Evolutionary conservation across 2,329 filamentous ascomycete species (phyloP), one percentile per base, ranked within the genome.

Genomic region (Fusarium decemcellulare): DNA sequence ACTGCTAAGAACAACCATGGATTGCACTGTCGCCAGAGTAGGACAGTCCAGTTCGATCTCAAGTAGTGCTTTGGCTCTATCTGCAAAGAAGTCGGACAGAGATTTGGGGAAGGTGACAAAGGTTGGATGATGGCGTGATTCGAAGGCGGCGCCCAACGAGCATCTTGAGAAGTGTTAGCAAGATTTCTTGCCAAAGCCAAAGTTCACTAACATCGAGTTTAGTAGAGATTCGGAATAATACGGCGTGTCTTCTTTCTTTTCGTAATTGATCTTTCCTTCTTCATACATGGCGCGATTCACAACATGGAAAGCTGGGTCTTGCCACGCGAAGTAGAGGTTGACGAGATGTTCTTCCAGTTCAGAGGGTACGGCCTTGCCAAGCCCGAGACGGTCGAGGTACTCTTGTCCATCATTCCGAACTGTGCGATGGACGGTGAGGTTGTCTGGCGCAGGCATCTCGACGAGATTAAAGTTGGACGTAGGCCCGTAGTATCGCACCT

Each of bases 121-220:
- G 4, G 78, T 81, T 2, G 81, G 80, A 50, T 83, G 81, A 53
- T 82, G 81, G 11, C 80, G 76, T 16, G 79, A 73, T 57, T 83
- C 81, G n/a, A 83, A 83, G 2, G 81, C 79, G 37, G 80, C 81
- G 18, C 81, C 81, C 7, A 83, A 74, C 8, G 80, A 77, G 29
- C 81, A 82, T 77, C 81, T 82, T 34, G 0, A 50, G 36, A 11
- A 39, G 2, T 50, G 48, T 68, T 39, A 59, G 63, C 30, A 14
- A 11, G 8, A 10, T 18, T 11, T 18, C 6, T 39, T 50, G 4
- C 15, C 14, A 16, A 11, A 5, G 2, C 8, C 30, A 40, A 10
- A n/a, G 16, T 16, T 6, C 15, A 63, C 74, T 59, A 11, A 73
- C 75, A 77, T 75, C 29, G 75, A 71, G 15, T 76, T 77, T 1